Evolutionary conservation across 2,329 filamentous ascomycete species (phyloP), one percentile per base, ranked within the genome.

Genomic region (Calonectria montana): DNA sequence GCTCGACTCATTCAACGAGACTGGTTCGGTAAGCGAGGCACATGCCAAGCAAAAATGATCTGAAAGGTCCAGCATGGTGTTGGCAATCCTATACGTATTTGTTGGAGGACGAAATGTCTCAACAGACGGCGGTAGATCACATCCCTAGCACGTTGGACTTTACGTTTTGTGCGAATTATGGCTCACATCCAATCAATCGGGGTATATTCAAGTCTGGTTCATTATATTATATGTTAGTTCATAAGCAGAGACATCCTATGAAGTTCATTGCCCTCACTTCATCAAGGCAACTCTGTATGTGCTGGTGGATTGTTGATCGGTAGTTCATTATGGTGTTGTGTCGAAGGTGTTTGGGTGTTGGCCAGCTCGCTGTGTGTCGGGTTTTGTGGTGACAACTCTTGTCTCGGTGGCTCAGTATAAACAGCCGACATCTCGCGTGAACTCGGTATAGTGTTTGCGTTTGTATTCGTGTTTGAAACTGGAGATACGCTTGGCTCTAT

Each of bases 381-480:
- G 12, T 15, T 55, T 55, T 55, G 50, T 10, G 53, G n/a, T 7
- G 53, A 39, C 21, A 57, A 15, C 31, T 39, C 27, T 9, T 55
- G 48, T 18, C 27, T 55, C 27, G 18, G 3, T 55, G 48, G 18
- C 3, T 12, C 53, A 1, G 35, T 3, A 3, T 37, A n/a, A n/a
- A n/a, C n/a, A 3, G 18, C 41, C 8, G 41, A 31, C 53, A 57
- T 57, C 13, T 39, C 53, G 27, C 23, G 53, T 7, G 53, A 57
- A 23, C 6, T 23, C 12, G 53, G 10, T 8, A 57, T 4, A 2
- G 53, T 39, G 27, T 39, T 57, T 9, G 18, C 6, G 5, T 39
- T 57, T 35, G 53, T 57, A 15, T 37, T 57, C 16, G 53, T 57
- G 53, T 57, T 57, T 15, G 53, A 57, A 25, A 57, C 53, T 12